Evolutionary conservation across 1,284 basidiomycete genomes (phyloP).

Genomic region (Pseudozyma tsukubaensis): DNA sequence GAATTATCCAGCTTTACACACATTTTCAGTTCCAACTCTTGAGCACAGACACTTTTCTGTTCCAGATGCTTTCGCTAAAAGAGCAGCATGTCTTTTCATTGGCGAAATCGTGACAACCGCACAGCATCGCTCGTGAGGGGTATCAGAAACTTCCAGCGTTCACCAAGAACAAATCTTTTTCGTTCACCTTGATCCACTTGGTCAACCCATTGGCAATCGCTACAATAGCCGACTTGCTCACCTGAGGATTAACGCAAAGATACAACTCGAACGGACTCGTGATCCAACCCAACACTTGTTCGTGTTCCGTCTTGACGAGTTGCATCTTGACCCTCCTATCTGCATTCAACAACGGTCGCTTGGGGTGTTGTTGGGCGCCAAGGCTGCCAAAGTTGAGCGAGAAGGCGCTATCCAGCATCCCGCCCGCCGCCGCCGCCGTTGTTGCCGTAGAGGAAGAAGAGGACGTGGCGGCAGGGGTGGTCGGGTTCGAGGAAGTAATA

Average conservation of each 20-base stretch:
- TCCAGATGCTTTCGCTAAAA: too few relatives aligned
- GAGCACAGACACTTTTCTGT: too few relatives aligned
- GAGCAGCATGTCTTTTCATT: too few relatives aligned
- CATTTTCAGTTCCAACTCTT: too few relatives aligned
- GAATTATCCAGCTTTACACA: too few relatives aligned
- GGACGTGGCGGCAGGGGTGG: slow-evolving; percentile 7
- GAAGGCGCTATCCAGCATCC: slow-evolving; percentile 74
- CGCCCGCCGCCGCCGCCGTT: neutral
- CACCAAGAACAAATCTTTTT: slow-evolving; percentile 77
- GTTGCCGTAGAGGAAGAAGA: neutral
- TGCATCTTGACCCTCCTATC: slow-evolving; percentile 51
- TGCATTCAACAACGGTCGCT: slow-evolving; percentile 12
- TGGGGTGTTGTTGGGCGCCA: slow-evolving; percentile 72
- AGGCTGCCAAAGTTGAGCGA: slow-evolving; percentile 79
- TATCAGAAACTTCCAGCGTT: slow-evolving; percentile 59
- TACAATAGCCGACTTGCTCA: slow-evolving; percentile 87
- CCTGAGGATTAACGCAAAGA: slow-evolving; percentile 80
- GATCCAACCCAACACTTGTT: slow-evolving; percentile 81
- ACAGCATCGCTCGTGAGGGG: too few relatives aligned
- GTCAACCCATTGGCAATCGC: slow-evolving; percentile 87
- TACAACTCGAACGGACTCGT: slow-evolving; percentile 94
- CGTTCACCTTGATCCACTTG: slow-evolving; percentile 89
- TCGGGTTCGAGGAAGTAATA: slow-evolving; percentile 4
- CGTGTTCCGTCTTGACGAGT: slow-evolving; percentile 83
- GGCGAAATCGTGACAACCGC: neutral